A percentile compares a stretch with the other conserved stretches of the same genome.
These are phyloP conservation scores for Cyberlindnera euphorbiiphila DNA, from an alignment of 805 yeast genomes.

Conservation along the genomic window DNA sequence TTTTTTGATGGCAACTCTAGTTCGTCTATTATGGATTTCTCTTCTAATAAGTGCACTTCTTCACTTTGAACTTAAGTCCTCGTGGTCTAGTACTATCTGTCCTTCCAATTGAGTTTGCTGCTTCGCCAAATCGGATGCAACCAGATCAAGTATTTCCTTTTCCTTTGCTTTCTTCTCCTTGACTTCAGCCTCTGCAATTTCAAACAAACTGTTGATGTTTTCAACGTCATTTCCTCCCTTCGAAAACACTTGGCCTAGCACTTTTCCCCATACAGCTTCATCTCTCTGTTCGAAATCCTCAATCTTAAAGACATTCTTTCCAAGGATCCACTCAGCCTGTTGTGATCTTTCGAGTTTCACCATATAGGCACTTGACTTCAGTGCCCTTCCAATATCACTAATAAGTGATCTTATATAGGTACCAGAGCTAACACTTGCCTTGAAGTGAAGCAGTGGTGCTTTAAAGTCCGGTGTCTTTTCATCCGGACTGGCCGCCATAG, in stretches of 20 bases:
- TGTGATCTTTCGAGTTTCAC: slow-evolving; percentile 66
- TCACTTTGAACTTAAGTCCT: too few relatives aligned
- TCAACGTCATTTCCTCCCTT: slow-evolving; percentile 35
- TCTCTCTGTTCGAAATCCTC: slow-evolving; percentile 59
- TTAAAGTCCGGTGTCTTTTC: slow-evolving; percentile 38
- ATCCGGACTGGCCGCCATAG: slow-evolving; percentile 33
- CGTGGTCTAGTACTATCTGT: background rate
- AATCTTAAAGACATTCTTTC: slow-evolving; percentile 61
- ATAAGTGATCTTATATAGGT: slow-evolving; percentile 88
- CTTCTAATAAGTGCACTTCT: too few relatives aligned
- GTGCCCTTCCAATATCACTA: slow-evolving; percentile 82
- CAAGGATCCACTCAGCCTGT: slow-evolving; percentile 85
- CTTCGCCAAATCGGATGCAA: background rate
- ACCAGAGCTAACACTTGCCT: slow-evolving; percentile 85
- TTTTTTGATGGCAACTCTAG: too few relatives aligned
- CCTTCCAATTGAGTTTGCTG: background rate
- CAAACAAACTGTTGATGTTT: slow-evolving; percentile 39
- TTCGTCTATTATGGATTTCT: too few relatives aligned
- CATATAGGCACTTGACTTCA: slow-evolving; percentile 84
- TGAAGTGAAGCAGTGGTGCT: slow-evolving; percentile 70
- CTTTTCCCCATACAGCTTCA: slow-evolving; percentile 69
- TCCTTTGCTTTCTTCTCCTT: slow-evolving; percentile 3
- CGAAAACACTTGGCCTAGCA: slow-evolving; percentile 50
- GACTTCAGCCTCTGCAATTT: slow-evolving; percentile 27
- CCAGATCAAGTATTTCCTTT: slow-evolving; percentile 3